Evolutionary conservation across 768 basidiomycete genomes (phyloP), one percentile per base, ranked within the genome.

Genomic region (Stropharia rugosoannulata): DNA sequence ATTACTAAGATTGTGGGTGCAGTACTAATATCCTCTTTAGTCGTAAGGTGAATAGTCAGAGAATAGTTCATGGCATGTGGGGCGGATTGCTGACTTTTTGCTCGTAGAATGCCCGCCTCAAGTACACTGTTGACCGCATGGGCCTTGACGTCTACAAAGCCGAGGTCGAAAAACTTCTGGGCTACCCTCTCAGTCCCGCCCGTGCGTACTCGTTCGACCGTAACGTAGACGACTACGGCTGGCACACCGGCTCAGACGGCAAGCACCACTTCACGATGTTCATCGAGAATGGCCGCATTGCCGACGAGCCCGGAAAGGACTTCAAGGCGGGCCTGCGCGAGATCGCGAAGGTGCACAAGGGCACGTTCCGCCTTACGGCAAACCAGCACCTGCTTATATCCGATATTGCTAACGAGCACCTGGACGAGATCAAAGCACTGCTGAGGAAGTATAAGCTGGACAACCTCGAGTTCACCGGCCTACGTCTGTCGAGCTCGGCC

Each of bases 121-220:
- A 98, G 75, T 98, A 98, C 74, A 99, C 97, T 15, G 82, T 99
- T 64, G 97, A 99, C 72, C 87, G 93, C 43, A 90, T 98, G 87
- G 94, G 95, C 18, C 77, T 97, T 16, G 86, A 88, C 44, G 78
- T 70, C 49, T 99, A 96, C 82, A 92, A 88, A 68, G 82, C 80
- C 35, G 93, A 94, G 63, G 94, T 98, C 22, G 96, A 98, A 78
- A 82, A 85, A 58, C 87, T 86, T 15, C 84, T 96, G 13, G 95
- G 93, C 13, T 95, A 87, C 68, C 62, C 76, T 42, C 80, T 99
- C 11, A 77, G 74, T 42, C 87, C 93, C 13, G 84, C 86, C 3
- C 86, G 89, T 11, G 78, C 86, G 5, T 98, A 80, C 78, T 73
- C 79, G 29, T 98, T 99, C 69, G 86, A 93, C 63, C 80, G 84